phyloP scores from a whole-genome alignment of 2,329 filamentous ascomycete species.

The Pseudopyricularia javanii region DNA sequence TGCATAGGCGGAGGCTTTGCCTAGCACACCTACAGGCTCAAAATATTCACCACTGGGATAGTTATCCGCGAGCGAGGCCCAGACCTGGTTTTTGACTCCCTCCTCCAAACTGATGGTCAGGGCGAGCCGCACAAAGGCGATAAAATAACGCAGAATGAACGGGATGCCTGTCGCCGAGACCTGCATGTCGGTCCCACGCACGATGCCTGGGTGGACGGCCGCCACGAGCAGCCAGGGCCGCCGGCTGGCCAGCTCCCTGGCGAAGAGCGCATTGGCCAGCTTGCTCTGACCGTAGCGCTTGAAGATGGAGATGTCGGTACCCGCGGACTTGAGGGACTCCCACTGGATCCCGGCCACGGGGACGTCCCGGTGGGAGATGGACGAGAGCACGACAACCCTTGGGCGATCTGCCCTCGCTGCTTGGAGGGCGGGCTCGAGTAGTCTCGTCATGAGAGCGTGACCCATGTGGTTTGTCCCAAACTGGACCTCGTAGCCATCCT shows the following conservation, averaged over 20 bases:
- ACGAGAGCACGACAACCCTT: slow-evolving; percentile 12
- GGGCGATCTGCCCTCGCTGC: slow-evolving; percentile 10
- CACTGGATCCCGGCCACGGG: slow-evolving; percentile 3
- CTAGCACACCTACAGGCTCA: slow-evolving; percentile 16
- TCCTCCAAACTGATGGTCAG: neutral
- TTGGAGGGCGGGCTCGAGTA: slow-evolving; percentile 15
- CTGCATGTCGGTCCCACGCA: slow-evolving; percentile 9
- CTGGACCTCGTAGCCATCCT: slow-evolving; percentile 27
- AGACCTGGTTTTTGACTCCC: slow-evolving; percentile 21
- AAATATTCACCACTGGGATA: slow-evolving; percentile 27
- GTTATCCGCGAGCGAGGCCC: slow-evolving; percentile 38
- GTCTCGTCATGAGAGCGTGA: slow-evolving; percentile 25
- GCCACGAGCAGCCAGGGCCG: slow-evolving; percentile 13
- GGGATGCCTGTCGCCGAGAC: slow-evolving; percentile 15
- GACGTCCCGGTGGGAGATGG: slow-evolving; percentile 6
- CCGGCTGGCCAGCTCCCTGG: slow-evolving; percentile 14
- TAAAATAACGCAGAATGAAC: neutral
- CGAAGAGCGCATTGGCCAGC: slow-evolving; percentile 18
- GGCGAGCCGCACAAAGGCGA: neutral
- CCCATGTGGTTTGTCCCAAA: slow-evolving; percentile 31
- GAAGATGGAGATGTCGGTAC: slow-evolving; percentile 4
- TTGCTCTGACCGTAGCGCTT: slow-evolving; percentile 20
- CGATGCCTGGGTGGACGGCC: slow-evolving; percentile 16
- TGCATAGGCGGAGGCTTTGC: slow-evolving; percentile 5
- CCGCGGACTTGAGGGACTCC: slow-evolving; percentile 4